These are phyloP conservation scores for Immersiporthe knoxdaviesiana DNA, from an alignment of 2,329 filamentous ascomycete species.

Conservation along the genomic window DNA sequence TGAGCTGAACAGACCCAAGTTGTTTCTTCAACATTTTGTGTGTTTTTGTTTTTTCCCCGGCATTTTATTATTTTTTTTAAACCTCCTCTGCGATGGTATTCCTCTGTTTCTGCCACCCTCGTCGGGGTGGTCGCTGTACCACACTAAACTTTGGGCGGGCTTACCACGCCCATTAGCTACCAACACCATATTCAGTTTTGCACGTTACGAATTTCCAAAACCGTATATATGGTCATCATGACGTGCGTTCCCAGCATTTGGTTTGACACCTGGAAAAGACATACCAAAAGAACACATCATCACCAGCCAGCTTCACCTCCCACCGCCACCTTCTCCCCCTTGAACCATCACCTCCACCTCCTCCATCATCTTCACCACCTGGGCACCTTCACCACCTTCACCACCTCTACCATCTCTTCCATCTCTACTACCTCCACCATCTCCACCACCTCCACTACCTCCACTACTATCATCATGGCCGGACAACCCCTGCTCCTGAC, in stretches of 20 bases:
- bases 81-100: background rate
- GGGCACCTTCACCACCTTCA: background rate
- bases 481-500: too few relatives aligned
- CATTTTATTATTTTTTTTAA: background rate
- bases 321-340: background rate
- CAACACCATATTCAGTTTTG: background rate
- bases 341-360: background rate
- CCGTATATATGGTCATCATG: background rate
- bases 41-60: background rate
- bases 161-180: too few relatives aligned
- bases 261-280: too few relatives aligned
- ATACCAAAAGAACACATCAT: background rate
- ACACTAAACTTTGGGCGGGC: background rate
- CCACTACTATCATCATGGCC: too few relatives aligned
- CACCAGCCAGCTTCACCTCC: background rate
- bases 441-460: background rate
- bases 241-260: background rate
- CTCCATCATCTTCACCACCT: background rate
- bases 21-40: too few relatives aligned
- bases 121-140: background rate
- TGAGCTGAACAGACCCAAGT: too few relatives aligned
- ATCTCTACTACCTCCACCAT: background rate
- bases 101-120: background rate
- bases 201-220: background rate
- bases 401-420: background rate